Base-by-base conservation (phyloP, 306 rosid species). In the Citrullus amarus region DNA sequence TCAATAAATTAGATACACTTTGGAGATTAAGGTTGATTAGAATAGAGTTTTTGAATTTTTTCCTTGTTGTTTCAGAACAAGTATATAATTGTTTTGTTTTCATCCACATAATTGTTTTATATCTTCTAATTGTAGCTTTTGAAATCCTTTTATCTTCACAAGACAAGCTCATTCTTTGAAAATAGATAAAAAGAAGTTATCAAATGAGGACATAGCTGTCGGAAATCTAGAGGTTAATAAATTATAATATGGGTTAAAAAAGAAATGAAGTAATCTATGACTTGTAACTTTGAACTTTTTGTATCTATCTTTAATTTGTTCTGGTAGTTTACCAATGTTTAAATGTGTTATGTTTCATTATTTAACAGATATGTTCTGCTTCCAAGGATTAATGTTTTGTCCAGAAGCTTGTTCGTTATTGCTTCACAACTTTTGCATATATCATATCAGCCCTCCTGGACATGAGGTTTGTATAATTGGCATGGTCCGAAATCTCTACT, bases 361-460 rank as follows among this genome's bases (percentile, higher is more conserved):
- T 74, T 74, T 36, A 25, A 81, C 99, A 95, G 99, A 95, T 80
- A 87, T 89, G 83, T 92, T 94, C 85, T 95, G 99, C 91, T 92
- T 95, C 83, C 97, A 91, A 86, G 97, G 97, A 81, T 86, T 95
- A 81, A 83, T 95, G 81, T 91, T 92, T 88, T 95, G 96, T 88
- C 92, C 97, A 4, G 96, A 95, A 86, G 92, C 92, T 28, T 91
- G 91, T 86, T 92, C 93, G 73, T 85, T 92, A 82, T 85, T 95
- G 82, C 97, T 89, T 75, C 97, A 95, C 91, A 95, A 95, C 86
- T 95, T 95, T 84, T 95, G 99, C 92, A 88, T 92, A 83, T 95
- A 92, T 81, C 97, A 95, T 81, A 91, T 95, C 67, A 95, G 96
- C 87, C 99, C 99, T 68, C 99, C 97, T 12, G 99, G 99, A 43